phyloP scores from a whole-genome alignment of 176 grass and related monocot species.

The Dendrocalamus sinicus region DNA sequence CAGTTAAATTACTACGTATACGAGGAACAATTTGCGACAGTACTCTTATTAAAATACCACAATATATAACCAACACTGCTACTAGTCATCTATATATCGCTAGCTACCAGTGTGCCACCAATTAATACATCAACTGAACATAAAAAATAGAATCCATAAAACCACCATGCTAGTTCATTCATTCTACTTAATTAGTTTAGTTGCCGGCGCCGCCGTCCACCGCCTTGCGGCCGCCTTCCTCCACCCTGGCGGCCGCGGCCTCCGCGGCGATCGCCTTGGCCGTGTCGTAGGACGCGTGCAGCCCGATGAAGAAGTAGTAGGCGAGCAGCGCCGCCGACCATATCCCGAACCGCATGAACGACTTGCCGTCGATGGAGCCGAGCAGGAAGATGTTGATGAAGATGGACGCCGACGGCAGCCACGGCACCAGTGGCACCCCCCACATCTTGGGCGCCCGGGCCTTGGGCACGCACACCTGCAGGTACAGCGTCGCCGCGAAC shows the following conservation, averaged over 20 bases:
- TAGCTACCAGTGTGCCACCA: too few species aligned
- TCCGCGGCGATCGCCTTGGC: slow-evolving; percentile 32
- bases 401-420: slow-evolving; percentile 77
- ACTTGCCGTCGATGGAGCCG: slow-evolving; percentile 81
- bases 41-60: too few species aligned
- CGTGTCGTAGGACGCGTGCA: slow-evolving; percentile 43
- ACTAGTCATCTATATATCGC: too few species aligned
- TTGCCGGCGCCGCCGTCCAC: background rate
- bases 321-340: slow-evolving; percentile 68
- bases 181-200: background rate
- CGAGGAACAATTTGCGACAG: too few species aligned
- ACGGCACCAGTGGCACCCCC: slow-evolving; percentile 71
- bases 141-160: background rate
- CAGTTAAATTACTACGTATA: too few species aligned
- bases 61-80: too few species aligned
- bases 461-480: slow-evolving; percentile 45
- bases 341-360: slow-evolving; percentile 74
- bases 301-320: slow-evolving; percentile 90
- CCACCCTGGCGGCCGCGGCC: background rate
- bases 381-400: slow-evolving; percentile 88
- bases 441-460: slow-evolving; percentile 59
- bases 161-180: background rate
- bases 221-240: slow-evolving; percentile 31
- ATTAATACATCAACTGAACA: background rate
- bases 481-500: slow-evolving; percentile 42